Evolutionary conservation across 2,329 filamentous ascomycete species (phyloP), one percentile per base, ranked within the genome.

Genomic region (Paradendryphiella salina): DNA sequence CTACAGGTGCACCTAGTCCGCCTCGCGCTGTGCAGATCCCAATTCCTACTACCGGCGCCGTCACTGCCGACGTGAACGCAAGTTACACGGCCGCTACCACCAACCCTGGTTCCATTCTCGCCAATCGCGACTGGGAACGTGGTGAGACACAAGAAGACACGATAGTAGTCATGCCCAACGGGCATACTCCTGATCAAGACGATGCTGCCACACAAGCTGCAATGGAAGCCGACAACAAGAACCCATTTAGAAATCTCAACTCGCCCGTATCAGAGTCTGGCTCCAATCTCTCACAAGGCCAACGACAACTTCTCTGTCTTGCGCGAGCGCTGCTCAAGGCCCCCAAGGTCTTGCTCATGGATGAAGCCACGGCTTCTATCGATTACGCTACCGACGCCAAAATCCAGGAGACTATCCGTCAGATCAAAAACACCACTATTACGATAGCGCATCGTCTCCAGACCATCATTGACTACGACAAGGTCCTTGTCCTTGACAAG

Each of bases 391-490:
- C 94, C 1, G 94, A 99, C 67, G 82, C 87, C 41, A 96, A 96
- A 77, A 97, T 99, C 61, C 94, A 99, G 75, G 90, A 90, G 65
- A 97, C 94, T 0, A 92, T 99, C 54, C 87, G 91, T n/a, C 89
- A 96, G 72, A 82, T 97, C 63, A 88, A 86, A 59, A 81, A 91
- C 72, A 99, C 94, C 0, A 96, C 95, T 53, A 89, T 97, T 70
- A 97, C 94, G 0, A 97, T 99, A 66, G 94, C 94, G 0, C 94
- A 99, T 75, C 85, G 94, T 14, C 79, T 99, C 58, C 91, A 96
- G 70, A 99, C 94, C 0, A 97, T 99, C 73, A 92, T 94, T 21
- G 94, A 99, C 71, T 99, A 97, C 68, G 94, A 99, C 76, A 96
- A 96, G 78, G 93, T 99, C 11, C 79, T 99, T 13, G 92, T 99